These are phyloP conservation scores for Aureobasidium namibiae DNA, from an alignment of 2,329 filamentous ascomycete genomes.

Conservation along the genomic window DNA sequence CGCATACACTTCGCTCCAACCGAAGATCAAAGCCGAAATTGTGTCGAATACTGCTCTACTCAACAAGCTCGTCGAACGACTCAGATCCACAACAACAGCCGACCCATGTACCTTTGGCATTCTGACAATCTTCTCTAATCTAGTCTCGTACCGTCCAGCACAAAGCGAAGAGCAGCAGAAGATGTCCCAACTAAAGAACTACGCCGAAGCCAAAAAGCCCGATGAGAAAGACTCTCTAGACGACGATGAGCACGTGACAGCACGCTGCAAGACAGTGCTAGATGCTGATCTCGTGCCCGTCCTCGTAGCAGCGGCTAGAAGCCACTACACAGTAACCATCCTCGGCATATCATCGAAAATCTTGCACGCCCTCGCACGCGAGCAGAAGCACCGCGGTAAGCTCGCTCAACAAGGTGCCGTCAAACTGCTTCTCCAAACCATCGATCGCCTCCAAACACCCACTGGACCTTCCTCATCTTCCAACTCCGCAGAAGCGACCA, in stretches of 20 bases:
- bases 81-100: constrained; percentile 38
- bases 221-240: constrained; percentile 58
- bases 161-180: constrained; percentile 87
- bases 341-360: constrained; percentile 68
- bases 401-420: constrained; percentile 92
- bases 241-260: constrained; percentile 64
- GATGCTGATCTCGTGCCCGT: constrained; percentile 69
- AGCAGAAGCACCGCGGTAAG: constrained; percentile 63
- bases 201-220: constrained; percentile 72
- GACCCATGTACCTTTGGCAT: constrained; percentile 60
- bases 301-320: constrained; percentile 48
- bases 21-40: constrained; percentile 75
- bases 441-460: constrained; percentile 54
- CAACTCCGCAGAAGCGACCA: not conserved
- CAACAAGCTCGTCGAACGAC: constrained; percentile 56
- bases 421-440: constrained; percentile 64
- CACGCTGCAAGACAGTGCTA: constrained; percentile 70
- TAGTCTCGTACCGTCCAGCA: constrained; percentile 70
- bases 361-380: constrained; percentile 66
- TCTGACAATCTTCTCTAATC: constrained; percentile 75
- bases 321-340: constrained; percentile 57
- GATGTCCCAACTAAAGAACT: constrained; percentile 85
- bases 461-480: constrained; percentile 75
- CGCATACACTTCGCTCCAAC: constrained; percentile 81
- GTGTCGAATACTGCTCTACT: constrained; percentile 61